Evolutionary conservation across 495 filamentous ascomycete genomes (phyloP), one percentile per base, ranked within the genome.

Genomic region (Penicillium bovifimosum): DNA sequence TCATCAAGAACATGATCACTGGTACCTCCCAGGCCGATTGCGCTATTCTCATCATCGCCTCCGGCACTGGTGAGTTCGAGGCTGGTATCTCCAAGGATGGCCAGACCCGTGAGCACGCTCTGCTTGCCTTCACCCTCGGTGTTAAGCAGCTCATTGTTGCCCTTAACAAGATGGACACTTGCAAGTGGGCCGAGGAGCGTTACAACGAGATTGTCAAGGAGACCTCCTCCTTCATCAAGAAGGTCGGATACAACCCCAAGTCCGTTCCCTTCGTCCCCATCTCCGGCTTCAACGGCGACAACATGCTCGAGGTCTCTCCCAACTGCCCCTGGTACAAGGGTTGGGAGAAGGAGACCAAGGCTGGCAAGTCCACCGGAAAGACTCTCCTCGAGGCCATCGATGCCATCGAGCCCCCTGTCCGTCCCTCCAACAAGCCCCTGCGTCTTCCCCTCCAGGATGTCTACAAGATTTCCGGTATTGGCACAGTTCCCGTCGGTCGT

Each of bases 1-100:
- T 98, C 82, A 98, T 98, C 88, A 98, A 98, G 93, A 96, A 96
- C 88, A 98, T 98, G 93, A 98, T 97, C 82, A 97, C 93, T 80
- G 93, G 93, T 88, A 97, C 93, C 68, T 97, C 93, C 72, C 93
- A 96, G 84, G 95, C 95, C 69, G 93, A 98, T 72, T 97, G 91
- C 79, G 93, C 95, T 68, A 88, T 98, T 77, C 92, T 98, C 84
- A 97, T 98, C 81, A 98, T 98, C 79, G 93, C 92, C 66, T 91
- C 93, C 68, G 93, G 93, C 80, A 96, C 91, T 88, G 93, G 93
- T 96, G 93, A 98, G 83, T 98, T 98, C 84, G 93, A 98, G 86
- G 93, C 93, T 86, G 93, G 93, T 97, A 98, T 98, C 87, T 98
- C 93, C 85, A 98, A 98, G 88, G 93, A 98, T 88, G 93, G 93